Evolutionary conservation across 768 basidiomycete genomes (phyloP), one percentile per base, ranked within the genome.

Genomic region (Amanita subjunquillea): DNA sequence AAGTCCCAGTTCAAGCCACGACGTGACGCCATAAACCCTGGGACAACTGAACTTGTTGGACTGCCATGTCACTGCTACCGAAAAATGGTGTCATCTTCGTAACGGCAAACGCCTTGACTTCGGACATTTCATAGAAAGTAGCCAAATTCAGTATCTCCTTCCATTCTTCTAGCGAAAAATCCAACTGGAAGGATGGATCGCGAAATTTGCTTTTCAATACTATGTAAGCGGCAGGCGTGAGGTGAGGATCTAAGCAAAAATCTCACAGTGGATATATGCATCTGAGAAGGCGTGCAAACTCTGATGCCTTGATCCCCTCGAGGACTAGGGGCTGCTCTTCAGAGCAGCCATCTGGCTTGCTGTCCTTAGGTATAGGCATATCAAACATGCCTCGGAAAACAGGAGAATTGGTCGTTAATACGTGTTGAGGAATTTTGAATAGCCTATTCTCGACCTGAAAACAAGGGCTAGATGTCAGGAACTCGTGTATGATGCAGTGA

Each of bases 121-220:
- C 20, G 37, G 13, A 15, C 48, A 50, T 50, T 20, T 60, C 58
- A 71, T 74, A 75, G 59, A 69, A 65, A 6, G 59, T 65, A 6
- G 72, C 59, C 25, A 75, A 56, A 52, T 68, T 68, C 17, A 72
- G 57, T 23, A 70, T 63, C 0, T 67, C 62, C 13, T 67, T 54
- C 76, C 73, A 74, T 46, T 63, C 63, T 3, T 64, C 62, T 9
- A 48, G 47, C 10, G 47, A 23, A 13, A 48, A 29, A 4, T 15
- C 12, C 2, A 32, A n/a, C 12, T 36, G n/a, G 20, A 39, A 39
- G 3, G 20, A 20, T 45, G 9, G 29, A 2, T 22, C 27, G 29
- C 13, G 15, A 9, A 12, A 23, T 17, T 23, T 30, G 6, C 43
- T 45, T 25, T 23, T 6, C 5, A 25, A 25, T 3, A 22, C 13